Evolutionary conservation across 2,329 filamentous ascomycete species (phyloP).

Genomic region (Arthrobotrys megalospora): DNA sequence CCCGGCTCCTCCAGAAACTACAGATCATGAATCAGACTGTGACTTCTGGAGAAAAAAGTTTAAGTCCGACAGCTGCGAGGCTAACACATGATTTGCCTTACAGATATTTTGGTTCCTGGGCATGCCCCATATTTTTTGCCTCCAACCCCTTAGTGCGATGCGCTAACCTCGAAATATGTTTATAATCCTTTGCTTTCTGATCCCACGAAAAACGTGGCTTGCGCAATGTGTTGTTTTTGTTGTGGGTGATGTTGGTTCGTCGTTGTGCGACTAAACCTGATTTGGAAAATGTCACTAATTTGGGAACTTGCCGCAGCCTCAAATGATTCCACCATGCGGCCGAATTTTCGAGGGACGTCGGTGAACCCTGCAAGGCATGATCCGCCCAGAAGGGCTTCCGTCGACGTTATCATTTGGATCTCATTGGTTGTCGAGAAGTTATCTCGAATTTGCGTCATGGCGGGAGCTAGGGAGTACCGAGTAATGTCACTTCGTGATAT

Average conservation of each 20-base stretch:
- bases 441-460: neutral
- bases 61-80: conserved; percentile 53
- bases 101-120: conserved; percentile 26
- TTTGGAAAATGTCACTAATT: conserved; percentile 36
- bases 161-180: conserved; percentile 44
- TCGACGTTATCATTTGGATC: neutral
- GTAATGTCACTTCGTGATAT: neutral
- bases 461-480: neutral
- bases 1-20: neutral
- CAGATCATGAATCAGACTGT: conserved; percentile 16
- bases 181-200: conserved; percentile 59
- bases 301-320: conserved; percentile 42
- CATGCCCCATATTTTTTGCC: conserved; percentile 12
- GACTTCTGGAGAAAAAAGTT: neutral
- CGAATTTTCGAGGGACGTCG: conserved; percentile 24
- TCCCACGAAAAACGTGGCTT: conserved; percentile 60
- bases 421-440: neutral
- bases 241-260: conserved; percentile 53
- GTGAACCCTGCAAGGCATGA: conserved; percentile 38
- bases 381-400: conserved; percentile 22
- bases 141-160: conserved; percentile 39
- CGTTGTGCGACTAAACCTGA: conserved; percentile 14
- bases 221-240: conserved; percentile 60
- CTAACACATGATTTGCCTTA: conserved; percentile 49
- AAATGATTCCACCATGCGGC: conserved; percentile 25